Evolutionary conservation across 352 stramenopile species (phyloP).

Genomic region (Globisporangium nunn): DNA sequence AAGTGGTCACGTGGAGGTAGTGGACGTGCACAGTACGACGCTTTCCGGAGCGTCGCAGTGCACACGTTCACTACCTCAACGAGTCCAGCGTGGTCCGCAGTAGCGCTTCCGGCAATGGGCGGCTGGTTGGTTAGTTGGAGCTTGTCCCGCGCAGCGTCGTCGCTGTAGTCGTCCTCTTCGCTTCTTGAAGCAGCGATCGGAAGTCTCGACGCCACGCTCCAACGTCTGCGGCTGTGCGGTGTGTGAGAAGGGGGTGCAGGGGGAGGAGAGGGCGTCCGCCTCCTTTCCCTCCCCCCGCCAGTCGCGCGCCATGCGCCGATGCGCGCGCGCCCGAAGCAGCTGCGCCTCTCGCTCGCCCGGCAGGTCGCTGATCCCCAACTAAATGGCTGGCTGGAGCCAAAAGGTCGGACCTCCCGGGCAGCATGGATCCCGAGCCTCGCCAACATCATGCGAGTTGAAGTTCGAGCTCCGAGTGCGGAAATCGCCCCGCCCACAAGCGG

Average conservation of each 20-base stretch:
- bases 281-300: no score
- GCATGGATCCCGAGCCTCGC: no score
- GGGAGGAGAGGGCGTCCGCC: not conserved
- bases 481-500: no score
- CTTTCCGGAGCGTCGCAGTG: conserved; percentile 7
- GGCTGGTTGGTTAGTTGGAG: not conserved
- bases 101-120: not conserved
- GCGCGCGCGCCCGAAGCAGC: no score
- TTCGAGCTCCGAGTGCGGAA: no score
- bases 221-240: not conserved
- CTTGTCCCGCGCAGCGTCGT: no score
- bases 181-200: not conserved
- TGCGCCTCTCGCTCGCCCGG: no score
- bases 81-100: conserved; percentile 1
- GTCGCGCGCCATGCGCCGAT: no score
- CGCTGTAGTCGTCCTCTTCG: not conserved
- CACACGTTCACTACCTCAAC: conserved; percentile 7
- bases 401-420: no score
- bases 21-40: conserved; percentile 7
- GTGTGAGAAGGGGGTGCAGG: not conserved
- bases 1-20: conserved; percentile 13
- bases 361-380: no score
- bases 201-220: not conserved
- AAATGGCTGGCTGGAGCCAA: no score
- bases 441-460: no score